Evolutionary conservation across 768 basidiomycete species (phyloP), one percentile per base, ranked within the genome.

Genomic region (Naematelia aurantialba): DNA sequence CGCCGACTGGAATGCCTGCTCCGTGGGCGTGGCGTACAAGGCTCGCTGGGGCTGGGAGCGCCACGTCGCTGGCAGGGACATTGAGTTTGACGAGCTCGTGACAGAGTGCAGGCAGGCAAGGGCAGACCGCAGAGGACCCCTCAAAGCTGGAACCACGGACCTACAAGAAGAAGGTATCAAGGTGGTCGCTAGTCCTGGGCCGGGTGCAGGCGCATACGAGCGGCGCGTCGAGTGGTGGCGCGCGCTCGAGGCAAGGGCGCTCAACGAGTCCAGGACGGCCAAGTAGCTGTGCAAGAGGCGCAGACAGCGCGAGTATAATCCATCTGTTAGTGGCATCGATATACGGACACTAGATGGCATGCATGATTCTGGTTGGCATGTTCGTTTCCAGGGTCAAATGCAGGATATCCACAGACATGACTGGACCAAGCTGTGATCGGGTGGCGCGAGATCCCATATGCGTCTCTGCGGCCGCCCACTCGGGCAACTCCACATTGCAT

Each of bases 11-110:
- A 73, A 73, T 29, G 59, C 69, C 4, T 73, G 72, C 46, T 62
- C 59, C 19, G 72, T 73, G 5, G 72, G 72, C 8, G 65, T 66
- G 30, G 72, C 72, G 3, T 73, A 70, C 48, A 73, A 73, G 34
- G 72, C 72, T 5, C 50, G 62, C 50, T 73, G 72, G 72, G 72
- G 72, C 11, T 73, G 60, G 55, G 72, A 73, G 54, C 26, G 72
- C 11, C 19, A 48, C 5, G 19, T 45, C n/a, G 60, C 62, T 2
- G 30, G 22, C 17, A 47, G 62, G 29, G 60, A 62, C 63, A 48
- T 67, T 14, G 52, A 52, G 3, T 73, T 73, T 45, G 72, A 73
- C 46, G 47, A 65, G 25, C n/a, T 73, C 17, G 56, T 73, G 19
- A 27, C 61, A 27, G 69, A 67, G 39, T 66, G 63, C 45, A 34